A percentile compares a stretch with the other conserved stretches of the same genome.
These are phyloP conservation scores for Infundibulicybe gibba DNA, from an alignment of 768 basidiomycete genomes.

Conservation along the genomic window DNA sequence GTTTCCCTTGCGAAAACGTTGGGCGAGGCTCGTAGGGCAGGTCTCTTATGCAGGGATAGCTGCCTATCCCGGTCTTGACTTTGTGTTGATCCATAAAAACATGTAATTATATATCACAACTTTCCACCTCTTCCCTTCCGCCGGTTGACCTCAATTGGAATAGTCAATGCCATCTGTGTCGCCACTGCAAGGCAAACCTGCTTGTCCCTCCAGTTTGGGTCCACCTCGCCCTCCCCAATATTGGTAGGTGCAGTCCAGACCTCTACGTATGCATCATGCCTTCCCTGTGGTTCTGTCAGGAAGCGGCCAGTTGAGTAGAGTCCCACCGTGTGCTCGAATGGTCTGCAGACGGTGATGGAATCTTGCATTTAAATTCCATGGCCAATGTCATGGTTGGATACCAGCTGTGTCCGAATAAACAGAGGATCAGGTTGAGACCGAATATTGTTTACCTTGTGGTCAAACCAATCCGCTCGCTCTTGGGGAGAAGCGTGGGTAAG, in stretches of 20 bases:
- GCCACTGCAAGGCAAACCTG: constrained; percentile 63
- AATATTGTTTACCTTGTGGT: constrained; percentile 21
- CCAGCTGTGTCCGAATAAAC: constrained; percentile 38
- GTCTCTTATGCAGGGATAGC: too few relatives aligned
- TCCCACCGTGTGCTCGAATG: constrained; percentile 50
- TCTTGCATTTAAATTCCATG: constrained; percentile 60
- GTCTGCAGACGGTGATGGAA: constrained; percentile 37
- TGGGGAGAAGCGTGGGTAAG: constrained; percentile 43
- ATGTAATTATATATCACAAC: constrained; percentile 9
- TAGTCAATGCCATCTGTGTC: constrained; percentile 55
- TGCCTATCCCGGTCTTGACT: too few relatives aligned
- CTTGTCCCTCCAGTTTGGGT: constrained; percentile 52
- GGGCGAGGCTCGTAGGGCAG: neutral
- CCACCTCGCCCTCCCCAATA: constrained; percentile 39
- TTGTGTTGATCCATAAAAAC: neutral
- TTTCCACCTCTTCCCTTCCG: constrained; percentile 19
- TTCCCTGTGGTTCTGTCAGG: constrained; percentile 46
- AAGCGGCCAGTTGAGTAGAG: constrained; percentile 52
- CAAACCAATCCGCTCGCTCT: constrained; percentile 35
- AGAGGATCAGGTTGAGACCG: neutral
- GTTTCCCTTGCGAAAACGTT: neutral
- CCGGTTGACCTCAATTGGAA: constrained; percentile 40
- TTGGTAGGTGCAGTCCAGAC: constrained; percentile 64
- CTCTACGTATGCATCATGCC: constrained; percentile 59
- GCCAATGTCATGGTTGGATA: constrained; percentile 59